Base-by-base conservation (phyloP, 2,329 filamentous ascomycete genomes). In the Aspergillus aculeatus region DNA sequence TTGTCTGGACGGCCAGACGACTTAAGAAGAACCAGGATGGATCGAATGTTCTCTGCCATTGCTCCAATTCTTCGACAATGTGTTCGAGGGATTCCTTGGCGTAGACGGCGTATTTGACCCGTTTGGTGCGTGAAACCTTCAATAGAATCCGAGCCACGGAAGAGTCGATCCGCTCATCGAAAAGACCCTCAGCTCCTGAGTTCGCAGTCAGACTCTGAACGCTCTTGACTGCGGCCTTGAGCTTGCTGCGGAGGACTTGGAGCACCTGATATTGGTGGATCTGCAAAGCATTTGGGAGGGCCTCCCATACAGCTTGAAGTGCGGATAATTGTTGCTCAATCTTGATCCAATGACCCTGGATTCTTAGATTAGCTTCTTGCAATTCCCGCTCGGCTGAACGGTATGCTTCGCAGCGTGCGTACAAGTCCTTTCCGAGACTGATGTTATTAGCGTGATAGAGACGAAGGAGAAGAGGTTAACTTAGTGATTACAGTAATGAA, bases 11-110 rank as follows among this genome's bases (percentile, higher is more conserved):
- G 47, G 35, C 21, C 16, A 26, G 21, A 11, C 31, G 47, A 1
- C n/a, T 35, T 4, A 50, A 12, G 2, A 56, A 19, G 16, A 23
- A 56, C 54, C 54, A 56, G 3, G 54, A 38, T n/a, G 47, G 54
- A 26, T 56, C 54, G 31, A 56, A 56, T 2, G n/a, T 14, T 7
- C 24, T 19, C 31, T 49, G 47, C 54, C 54, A 56, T 24, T 19
- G 10, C 21, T 56, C 31, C 16, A 51, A 24, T 7, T 56, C 54
- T 11, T 21, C 7, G 14, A 50, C 47, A 3, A 47, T 23, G 23
- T 50, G 19, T 32, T 56, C 24, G 10, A 56, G 54, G 5, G 14
- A 49, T 11, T 24, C 19, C 19, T 54, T 54, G 4, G 38, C n/a
- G 5, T 38, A 23, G 1, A 41, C 12, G 9, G 12, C 49, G 11